These are phyloP conservation scores for Plectosphaerella plurivora DNA, from an alignment of 2,329 filamentous ascomycete genomes.

Conservation along the genomic window DNA sequence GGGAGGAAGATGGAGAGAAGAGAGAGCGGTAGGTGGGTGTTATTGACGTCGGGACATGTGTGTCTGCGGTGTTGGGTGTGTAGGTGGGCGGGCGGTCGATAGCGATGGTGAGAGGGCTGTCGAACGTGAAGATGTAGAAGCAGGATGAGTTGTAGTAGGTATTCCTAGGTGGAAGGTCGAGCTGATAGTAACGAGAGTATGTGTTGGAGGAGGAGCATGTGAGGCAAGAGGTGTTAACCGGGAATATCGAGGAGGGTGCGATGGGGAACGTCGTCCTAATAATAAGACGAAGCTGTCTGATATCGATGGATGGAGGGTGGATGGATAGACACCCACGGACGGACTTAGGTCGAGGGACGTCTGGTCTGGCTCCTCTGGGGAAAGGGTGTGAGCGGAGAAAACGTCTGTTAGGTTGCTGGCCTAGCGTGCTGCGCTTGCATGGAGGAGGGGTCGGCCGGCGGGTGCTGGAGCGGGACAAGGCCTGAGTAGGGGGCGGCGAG, in stretches of 20 bases:
- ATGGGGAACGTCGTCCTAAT: background rate
- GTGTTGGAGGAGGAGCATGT: constrained; percentile 1
- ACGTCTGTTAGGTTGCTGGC: constrained; percentile 8
- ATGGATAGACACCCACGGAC: constrained; percentile 3
- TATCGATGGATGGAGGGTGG: background rate
- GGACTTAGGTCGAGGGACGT: background rate
- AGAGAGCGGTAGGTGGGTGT: background rate
- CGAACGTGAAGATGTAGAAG: background rate
- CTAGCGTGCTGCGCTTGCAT: constrained; percentile 9
- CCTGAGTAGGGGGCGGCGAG: background rate
- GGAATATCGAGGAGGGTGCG: background rate
- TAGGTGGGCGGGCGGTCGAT: background rate
- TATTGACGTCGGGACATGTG: constrained; percentile 2
- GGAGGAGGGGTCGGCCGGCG: constrained; percentile 14
- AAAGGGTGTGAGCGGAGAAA: constrained; percentile 12
- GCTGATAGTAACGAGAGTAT: background rate
- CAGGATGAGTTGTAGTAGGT: background rate
- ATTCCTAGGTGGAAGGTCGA: background rate
- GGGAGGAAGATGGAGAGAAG: constrained; percentile 1
- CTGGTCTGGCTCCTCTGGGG: constrained; percentile 7
- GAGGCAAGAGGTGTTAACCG: constrained; percentile 1
- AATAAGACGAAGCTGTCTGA: background rate
- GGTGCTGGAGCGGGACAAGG: constrained; percentile 1
- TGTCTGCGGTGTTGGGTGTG: background rate
- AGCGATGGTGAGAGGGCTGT: background rate